A percentile compares a stretch with the other conserved stretches of the same genome.
phyloP scores from a whole-genome alignment of 2,329 filamentous ascomycete genomes.

The Xylariaceae sp. region DNA sequence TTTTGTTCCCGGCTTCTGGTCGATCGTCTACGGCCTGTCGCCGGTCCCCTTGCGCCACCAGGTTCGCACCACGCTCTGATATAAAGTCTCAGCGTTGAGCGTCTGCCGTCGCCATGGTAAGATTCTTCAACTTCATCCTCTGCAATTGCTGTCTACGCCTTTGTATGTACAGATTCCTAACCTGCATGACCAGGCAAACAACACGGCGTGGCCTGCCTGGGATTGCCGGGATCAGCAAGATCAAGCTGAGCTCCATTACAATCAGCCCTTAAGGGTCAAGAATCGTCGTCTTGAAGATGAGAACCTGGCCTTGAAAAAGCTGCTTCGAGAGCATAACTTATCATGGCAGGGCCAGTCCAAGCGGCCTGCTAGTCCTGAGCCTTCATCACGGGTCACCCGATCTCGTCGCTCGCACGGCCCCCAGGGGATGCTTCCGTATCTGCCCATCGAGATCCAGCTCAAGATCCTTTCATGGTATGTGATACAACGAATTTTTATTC shows the following conservation, averaged over 20 bases:
- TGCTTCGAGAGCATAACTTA: constrained; percentile 50
- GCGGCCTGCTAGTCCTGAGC: constrained; percentile 19
- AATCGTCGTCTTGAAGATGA: constrained; percentile 46
- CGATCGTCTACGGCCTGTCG: too few species aligned
- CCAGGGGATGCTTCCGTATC: constrained; percentile 34
- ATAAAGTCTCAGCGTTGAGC: too few species aligned
- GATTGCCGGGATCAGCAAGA: constrained; percentile 52
- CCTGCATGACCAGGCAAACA: constrained; percentile 7
- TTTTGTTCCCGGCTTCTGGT: too few species aligned
- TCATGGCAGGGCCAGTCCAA: constrained; percentile 42
- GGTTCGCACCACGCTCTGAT: too few species aligned
- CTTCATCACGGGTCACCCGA: constrained; percentile 26
- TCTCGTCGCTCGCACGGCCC: constrained; percentile 11
- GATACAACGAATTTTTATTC: too few species aligned
- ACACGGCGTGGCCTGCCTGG: constrained; percentile 33
- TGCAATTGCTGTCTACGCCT: neutral
- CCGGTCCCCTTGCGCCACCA: too few species aligned
- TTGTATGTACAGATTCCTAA: neutral
- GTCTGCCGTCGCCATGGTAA: constrained; percentile 12
- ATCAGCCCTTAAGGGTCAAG: constrained; percentile 44
- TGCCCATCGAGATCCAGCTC: constrained; percentile 51
- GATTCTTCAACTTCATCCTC: neutral
- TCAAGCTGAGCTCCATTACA: constrained; percentile 44
- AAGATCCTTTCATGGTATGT: constrained; percentile 43
- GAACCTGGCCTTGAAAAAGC: constrained; percentile 46